These are phyloP conservation scores for Trametes maxima DNA, from an alignment of 768 basidiomycete genomes.

Conservation along the genomic window DNA sequence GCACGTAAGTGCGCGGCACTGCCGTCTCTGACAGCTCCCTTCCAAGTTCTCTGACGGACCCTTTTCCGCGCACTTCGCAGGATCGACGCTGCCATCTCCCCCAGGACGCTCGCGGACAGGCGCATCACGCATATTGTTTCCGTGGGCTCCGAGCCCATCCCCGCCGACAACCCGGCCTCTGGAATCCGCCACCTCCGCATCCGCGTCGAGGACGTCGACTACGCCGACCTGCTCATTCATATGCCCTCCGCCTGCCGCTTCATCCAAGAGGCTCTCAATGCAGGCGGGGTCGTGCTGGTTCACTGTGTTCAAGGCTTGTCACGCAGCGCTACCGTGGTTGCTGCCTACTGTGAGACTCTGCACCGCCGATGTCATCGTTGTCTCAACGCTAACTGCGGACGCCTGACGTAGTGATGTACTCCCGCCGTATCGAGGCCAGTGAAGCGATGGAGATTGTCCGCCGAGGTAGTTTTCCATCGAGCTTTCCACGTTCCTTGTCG, in stretches of 20 bases:
- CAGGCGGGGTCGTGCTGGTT: conserved; percentile 61
- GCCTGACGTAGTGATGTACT: conserved; percentile 60
- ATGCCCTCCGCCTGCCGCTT: conserved; percentile 61
- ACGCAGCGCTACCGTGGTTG: conserved; percentile 69
- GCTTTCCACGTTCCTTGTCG: neutral
- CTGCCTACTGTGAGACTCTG: conserved; percentile 66
- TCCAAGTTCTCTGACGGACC: conserved; percentile 8
- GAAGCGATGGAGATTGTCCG: conserved; percentile 64
- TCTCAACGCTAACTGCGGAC: neutral
- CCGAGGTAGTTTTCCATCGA: conserved; percentile 44
- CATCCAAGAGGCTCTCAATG: conserved; percentile 57
- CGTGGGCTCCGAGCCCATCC: conserved; percentile 72
- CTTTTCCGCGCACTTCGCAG: conserved; percentile 38
- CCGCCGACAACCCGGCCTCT: conserved; percentile 69
- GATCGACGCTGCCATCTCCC: conserved; percentile 68
- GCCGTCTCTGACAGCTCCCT: conserved; percentile 13
- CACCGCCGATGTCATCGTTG: neutral
- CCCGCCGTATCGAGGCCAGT: conserved; percentile 55
- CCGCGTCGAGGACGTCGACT: conserved; percentile 53
- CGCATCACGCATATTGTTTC: conserved; percentile 81
- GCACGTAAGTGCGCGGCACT: conserved; percentile 25
- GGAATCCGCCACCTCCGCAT: conserved; percentile 73
- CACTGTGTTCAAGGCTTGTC: conserved; percentile 79
- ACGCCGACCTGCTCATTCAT: conserved; percentile 64
- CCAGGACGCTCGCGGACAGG: conserved; percentile 70